These are phyloP conservation scores for Pseudogymnoascus sp. DNA, from an alignment of 2,329 filamentous ascomycete genomes.

Conservation along the genomic window DNA sequence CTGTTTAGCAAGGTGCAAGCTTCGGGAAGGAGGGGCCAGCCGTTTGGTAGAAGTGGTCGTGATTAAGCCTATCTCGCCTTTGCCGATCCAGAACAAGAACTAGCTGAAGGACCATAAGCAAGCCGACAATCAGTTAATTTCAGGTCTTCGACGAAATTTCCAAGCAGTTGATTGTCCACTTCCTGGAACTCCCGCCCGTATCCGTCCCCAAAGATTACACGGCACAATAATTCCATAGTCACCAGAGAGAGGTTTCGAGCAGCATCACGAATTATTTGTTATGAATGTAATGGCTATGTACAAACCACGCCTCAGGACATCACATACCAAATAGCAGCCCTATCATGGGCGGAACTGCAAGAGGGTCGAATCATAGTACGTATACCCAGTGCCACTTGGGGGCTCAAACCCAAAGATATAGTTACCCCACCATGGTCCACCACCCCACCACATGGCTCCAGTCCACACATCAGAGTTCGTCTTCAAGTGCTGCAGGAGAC, in stretches of 20 bases:
- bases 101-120: too few relatives aligned
- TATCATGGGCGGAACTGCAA: not conserved
- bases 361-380: not conserved
- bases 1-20: too few relatives aligned
- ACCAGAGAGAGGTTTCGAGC: not conserved
- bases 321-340: not conserved
- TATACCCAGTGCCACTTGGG: conserved; percentile 34
- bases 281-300: not conserved
- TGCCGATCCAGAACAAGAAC: too few relatives aligned
- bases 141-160: conserved; percentile 35
- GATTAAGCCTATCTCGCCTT: too few relatives aligned
- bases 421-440: conserved; percentile 42
- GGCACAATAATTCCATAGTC: not conserved
- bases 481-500: conserved; percentile 40
- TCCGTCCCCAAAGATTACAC: conserved; percentile 26
- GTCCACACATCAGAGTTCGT: conserved; percentile 45
- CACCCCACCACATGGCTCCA: conserved; percentile 45
- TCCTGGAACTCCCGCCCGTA: conserved; percentile 31
- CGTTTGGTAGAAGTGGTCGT: too few relatives aligned
- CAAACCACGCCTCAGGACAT: not conserved
- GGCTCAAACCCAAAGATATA: conserved; percentile 42
- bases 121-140: too few relatives aligned
- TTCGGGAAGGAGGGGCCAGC: too few relatives aligned
- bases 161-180: conserved; percentile 36
- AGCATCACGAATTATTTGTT: not conserved